Base-by-base conservation (phyloP, 805 yeast genomes). In the Suhomyces prunicola region DNA sequence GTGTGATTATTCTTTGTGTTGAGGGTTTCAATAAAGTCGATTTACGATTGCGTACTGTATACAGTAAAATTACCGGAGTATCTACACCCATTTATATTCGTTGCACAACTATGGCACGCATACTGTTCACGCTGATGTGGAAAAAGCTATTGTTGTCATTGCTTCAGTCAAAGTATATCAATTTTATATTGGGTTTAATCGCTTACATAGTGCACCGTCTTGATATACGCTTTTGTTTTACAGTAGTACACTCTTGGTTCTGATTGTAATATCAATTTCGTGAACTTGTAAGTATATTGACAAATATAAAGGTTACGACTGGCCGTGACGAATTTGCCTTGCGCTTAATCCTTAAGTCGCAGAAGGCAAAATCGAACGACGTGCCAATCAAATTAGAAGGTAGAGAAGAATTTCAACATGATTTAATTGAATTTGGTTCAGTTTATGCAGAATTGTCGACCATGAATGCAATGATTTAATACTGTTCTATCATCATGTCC, bases 331-430 rank as follows among this genome's bases (percentile, higher is more conserved):
- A 4, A 31, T 39, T 3, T 9, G 9, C 5, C 22, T 39, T 17
- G n/a, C 24, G 42, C 42, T 39, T 10, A 39, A 19, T 24, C 42
- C 24, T 19, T 39, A 19, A 39, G 42, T 17, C 42, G n/a, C 24
- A 39, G 19, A 4, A 9, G n/a, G 12, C 42, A 39, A 39, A 39
- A 2, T 40, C 19, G 27, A 4, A 48, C 23, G 26, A 9, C 8
- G 35, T 40, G 27, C 31, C 50, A 48, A 29, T 40, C 35, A 26
- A 48, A 29, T 24, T 48, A 27, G 45, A 24, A 40, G 27, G 46
- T 26, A 26, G 46, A 40, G 31, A 23, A 26, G n/a, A 26, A 42
- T 39, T 48, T 48, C 46, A 40, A 48, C 46, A 48, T 39, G 27
- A 31, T 33, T 46, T 10, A 19, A 33, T 33, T 33, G 17, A 19